phyloP scores from a whole-genome alignment of 176 grass and related monocot genomes.

The Puccinellia tenuiflora region DNA sequence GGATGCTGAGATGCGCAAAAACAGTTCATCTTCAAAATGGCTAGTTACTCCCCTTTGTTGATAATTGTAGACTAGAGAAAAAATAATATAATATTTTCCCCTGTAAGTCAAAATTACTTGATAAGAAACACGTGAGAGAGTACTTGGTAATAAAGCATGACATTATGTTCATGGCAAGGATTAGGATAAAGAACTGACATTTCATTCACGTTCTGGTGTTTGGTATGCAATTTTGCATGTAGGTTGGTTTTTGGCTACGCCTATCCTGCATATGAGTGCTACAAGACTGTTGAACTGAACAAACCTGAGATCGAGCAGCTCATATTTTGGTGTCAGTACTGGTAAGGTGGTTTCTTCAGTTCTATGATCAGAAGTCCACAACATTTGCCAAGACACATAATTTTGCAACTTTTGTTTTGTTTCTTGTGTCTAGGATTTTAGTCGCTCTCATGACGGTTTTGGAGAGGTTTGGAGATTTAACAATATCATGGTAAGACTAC shows the following conservation, averaged over 20 bases:
- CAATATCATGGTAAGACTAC: slow-evolving; percentile 80
- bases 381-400: not conserved
- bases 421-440: slow-evolving; percentile 67
- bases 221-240: slow-evolving; percentile 4
- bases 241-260: slow-evolving; percentile 92
- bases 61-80: not conserved
- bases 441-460: slow-evolving; percentile 82
- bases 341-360: slow-evolving; percentile 43
- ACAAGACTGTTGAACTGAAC: slow-evolving; percentile 99
- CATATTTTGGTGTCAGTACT: slow-evolving; percentile 99
- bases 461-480: slow-evolving; percentile 91
- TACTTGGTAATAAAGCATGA: not conserved
- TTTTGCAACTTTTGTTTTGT: slow-evolving; percentile 4
- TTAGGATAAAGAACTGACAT: not conserved
- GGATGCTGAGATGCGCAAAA: not conserved
- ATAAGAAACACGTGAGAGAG: not conserved
- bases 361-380: slow-evolving; percentile 1
- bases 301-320: slow-evolving; percentile 94
- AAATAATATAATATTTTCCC: not conserved
- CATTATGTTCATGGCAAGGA: not conserved
- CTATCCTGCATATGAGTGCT: slow-evolving; percentile 98
- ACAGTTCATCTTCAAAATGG: not conserved
- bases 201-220: not conserved
- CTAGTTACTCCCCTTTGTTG: not conserved
- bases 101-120: not conserved